Base-by-base conservation (phyloP, 352 stramenopile species). In the Phytopythium chamaehyphon region DNA sequence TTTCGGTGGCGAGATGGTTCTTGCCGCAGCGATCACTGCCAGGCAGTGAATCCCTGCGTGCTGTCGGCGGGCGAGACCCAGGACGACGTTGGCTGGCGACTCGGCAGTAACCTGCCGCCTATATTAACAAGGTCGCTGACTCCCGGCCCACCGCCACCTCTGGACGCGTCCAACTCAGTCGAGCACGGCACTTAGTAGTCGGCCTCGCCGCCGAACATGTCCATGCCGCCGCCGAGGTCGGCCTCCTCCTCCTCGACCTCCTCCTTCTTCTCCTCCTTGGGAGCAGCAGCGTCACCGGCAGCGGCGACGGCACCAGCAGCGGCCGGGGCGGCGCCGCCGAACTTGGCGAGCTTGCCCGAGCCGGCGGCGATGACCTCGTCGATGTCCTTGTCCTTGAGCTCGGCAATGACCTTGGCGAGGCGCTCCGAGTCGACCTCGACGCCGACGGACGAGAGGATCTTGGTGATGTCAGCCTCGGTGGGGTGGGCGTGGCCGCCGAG, bases 401-500 rank as follows among this genome's bases (percentile, higher is more conserved):
- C 83, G 56, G 77, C 73, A 51, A 95, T 69, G 50, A 95, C 66
- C 62, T 88, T 86, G 55, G 49, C 64, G 10, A 95, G 55, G 51
- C 76, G 78, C 8, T 66, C 63, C 15, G 66, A 73, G 61, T 98
- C 85, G 39, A 85, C 76, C 66, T 98, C 92, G 36, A 92, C 78
- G 54, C 90, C 93, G 50, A 83, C 86, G 40, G 93, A 90, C 55
- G 86, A 69, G 43, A 99, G 77, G 57, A 99, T 96, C 47, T 77
- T 78, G 52, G 80, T 94, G 59, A 98, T 79, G 51, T 99, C 93
- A 62, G 84, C 84, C 45, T 80, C 88, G 59, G 73, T 89, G 56
- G 96, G 96, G 47, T 63, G 69, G 38, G 66, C 73, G 80, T 98
- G 96, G 60, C 96, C 95, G 60, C 88, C 93, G 52, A 99, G 78